These are phyloP conservation scores for Ensete ventricosum DNA, from an alignment of 176 grass and related monocot species.

Conservation along the genomic window DNA sequence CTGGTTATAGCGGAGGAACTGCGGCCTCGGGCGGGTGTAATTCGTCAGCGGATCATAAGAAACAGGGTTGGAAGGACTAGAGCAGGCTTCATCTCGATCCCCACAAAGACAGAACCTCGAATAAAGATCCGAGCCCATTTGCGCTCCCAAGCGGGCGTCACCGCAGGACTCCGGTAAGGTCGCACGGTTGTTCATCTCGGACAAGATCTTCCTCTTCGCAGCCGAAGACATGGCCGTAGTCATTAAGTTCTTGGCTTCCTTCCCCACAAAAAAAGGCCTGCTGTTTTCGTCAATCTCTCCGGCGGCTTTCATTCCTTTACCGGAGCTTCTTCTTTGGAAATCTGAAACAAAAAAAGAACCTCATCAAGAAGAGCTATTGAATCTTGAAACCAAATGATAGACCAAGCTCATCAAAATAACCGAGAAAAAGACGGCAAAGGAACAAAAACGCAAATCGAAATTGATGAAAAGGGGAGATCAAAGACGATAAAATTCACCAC, in stretches of 20 bases:
- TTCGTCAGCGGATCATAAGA: constrained; percentile 70
- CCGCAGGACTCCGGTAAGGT: not conserved
- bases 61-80: constrained; percentile 17
- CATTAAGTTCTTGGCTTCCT: not conserved
- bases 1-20: constrained; percentile 68
- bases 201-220: not conserved
- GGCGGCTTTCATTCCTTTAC: not conserved
- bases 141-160: not conserved
- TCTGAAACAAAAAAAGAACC: not conserved
- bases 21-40: constrained; percentile 59
- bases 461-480: not conserved
- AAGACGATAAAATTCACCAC: not conserved
- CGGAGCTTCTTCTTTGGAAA: not conserved
- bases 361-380: not conserved
- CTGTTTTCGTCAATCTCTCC: not conserved
- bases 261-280: not conserved
- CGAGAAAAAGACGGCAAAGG: not conserved
- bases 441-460: not conserved
- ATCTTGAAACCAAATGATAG: not conserved
- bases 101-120: not conserved
- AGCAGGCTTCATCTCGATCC: constrained; percentile 13
- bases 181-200: not conserved
- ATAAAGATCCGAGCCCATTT: not conserved
- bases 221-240: not conserved
- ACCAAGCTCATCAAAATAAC: not conserved